Conservation (phyloP, 176 grass and related monocot species). For the Bonia amplexicaulis region DNA sequence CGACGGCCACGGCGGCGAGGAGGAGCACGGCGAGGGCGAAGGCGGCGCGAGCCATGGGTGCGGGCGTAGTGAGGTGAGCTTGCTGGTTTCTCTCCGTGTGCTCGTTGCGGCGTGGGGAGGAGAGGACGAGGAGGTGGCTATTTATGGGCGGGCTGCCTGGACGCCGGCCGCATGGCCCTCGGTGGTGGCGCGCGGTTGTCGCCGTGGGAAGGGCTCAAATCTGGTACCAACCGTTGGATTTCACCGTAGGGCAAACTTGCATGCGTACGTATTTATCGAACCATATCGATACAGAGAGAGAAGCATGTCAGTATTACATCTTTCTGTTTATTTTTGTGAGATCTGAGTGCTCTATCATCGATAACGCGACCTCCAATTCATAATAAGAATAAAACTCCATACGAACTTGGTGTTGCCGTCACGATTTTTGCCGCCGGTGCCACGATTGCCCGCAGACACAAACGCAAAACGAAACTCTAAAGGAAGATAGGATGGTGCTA, state of each 20-base stretch:
- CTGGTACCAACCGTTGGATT: neutral
- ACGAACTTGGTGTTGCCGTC: no score
- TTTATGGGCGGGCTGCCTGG: neutral
- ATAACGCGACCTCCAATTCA: no score
- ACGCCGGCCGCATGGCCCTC: neutral
- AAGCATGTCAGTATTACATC: no score
- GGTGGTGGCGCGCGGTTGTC: neutral
- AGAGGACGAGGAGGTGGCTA: neutral
- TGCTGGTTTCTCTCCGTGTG: neutral
- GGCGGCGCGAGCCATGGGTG: conserved; percentile 14
- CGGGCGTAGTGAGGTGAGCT: neutral
- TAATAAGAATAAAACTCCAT: no score
- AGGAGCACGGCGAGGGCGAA: conserved; percentile 12
- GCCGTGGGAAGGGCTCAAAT: neutral
- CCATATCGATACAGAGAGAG: no score
- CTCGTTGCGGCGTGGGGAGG: neutral
- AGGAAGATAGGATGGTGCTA: no score
- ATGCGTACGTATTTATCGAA: no score
- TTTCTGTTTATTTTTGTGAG: no score
- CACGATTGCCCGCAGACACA: no score
- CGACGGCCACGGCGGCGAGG: conserved; percentile 8
- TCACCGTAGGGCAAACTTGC: neutral
- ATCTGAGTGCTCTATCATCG: no score
- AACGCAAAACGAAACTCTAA: no score
- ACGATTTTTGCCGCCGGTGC: no score